phyloP scores from a whole-genome alignment of 1,284 basidiomycete genomes.

The Sphaerobolus stellatus region DNA sequence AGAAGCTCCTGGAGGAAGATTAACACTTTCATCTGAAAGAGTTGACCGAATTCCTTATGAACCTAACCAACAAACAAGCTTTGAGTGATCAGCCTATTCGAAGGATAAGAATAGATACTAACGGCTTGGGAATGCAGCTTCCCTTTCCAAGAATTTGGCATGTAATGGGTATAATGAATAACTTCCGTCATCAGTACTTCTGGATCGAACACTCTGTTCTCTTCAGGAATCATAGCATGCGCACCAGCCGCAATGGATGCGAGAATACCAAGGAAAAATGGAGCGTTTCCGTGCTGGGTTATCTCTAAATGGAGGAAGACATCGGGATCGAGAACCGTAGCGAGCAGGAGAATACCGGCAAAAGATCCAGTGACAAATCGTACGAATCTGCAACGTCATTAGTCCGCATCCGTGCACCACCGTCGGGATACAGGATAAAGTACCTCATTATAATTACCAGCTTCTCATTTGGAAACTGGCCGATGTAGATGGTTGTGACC shows the following conservation, averaged over 20 bases:
- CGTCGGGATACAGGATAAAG: background rate
- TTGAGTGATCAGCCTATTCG: slow-evolving; percentile 4
- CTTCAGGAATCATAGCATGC: slow-evolving; percentile 93
- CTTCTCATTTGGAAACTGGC: slow-evolving; percentile 96
- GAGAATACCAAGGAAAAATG: slow-evolving; percentile 92
- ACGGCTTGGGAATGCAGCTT: slow-evolving; percentile 88
- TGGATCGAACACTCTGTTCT: slow-evolving; percentile 91
- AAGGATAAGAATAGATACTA: slow-evolving; percentile 19
- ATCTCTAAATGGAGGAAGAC: slow-evolving; percentile 94
- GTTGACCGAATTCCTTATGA: slow-evolving; percentile 83
- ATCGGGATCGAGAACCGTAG: slow-evolving; percentile 90
- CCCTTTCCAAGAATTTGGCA: slow-evolving; percentile 89
- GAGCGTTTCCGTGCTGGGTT: slow-evolving; percentile 85
- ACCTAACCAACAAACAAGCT: slow-evolving; percentile 49
- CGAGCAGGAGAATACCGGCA: slow-evolving; percentile 88
- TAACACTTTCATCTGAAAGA: slow-evolving; percentile 86
- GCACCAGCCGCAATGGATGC: slow-evolving; percentile 86
- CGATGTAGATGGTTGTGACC: slow-evolving; percentile 90
- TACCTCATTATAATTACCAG: slow-evolving; percentile 86
- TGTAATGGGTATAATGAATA: slow-evolving; percentile 91
- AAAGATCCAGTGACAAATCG: slow-evolving; percentile 97
- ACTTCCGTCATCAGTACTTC: slow-evolving; percentile 90
- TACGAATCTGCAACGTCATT: slow-evolving; percentile 67
- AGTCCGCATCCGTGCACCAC: slow-evolving; percentile 1
- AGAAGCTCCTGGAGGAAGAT: slow-evolving; percentile 88